These are phyloP conservation scores for Panaeolus cyanescens DNA, from an alignment of 768 basidiomycete species.

Conservation along the genomic window DNA sequence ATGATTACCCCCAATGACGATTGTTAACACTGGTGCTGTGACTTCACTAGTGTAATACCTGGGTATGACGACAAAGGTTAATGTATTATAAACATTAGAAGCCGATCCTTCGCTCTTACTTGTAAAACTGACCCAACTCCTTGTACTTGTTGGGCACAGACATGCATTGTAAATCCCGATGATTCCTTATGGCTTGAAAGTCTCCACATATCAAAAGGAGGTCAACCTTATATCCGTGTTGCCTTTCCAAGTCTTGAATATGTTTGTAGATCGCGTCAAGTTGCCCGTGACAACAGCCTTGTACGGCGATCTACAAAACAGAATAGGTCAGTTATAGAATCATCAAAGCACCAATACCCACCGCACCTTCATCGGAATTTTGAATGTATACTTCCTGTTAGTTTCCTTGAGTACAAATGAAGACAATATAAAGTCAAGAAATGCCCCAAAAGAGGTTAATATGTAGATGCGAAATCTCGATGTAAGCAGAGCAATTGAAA, in stretches of 20 bases:
- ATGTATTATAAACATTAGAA: slow-evolving; percentile 3
- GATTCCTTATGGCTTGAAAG: slow-evolving; percentile 90
- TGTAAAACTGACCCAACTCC: slow-evolving; percentile 80
- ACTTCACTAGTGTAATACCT: slow-evolving; percentile 89
- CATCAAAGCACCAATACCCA: background rate
- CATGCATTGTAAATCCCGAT: slow-evolving; percentile 85
- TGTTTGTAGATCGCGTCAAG: slow-evolving; percentile 85
- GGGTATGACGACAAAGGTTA: slow-evolving; percentile 2
- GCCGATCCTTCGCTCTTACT: slow-evolving; percentile 42
- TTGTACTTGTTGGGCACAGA: slow-evolving; percentile 91
- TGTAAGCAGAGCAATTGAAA: too few relatives aligned
- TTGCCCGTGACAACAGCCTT: slow-evolving; percentile 95
- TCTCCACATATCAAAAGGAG: slow-evolving; percentile 93
- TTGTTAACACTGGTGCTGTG: slow-evolving; percentile 82
- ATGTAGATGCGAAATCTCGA: too few relatives aligned
- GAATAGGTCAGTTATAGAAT: background rate
- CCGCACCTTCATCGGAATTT: background rate
- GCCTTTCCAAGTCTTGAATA: slow-evolving; percentile 61
- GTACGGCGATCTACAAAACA: slow-evolving; percentile 69
- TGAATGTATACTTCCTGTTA: too few relatives aligned
- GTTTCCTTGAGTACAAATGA: too few relatives aligned
- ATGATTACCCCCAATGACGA: slow-evolving; percentile 97
- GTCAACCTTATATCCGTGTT: slow-evolving; percentile 71
- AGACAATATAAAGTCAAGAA: too few relatives aligned
- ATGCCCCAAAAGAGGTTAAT: too few relatives aligned